Evolutionary conservation across 202 grass and related monocot genomes (phyloP), one percentile per base, ranked within the genome.

Genomic region (Carex sylvatica): DNA sequence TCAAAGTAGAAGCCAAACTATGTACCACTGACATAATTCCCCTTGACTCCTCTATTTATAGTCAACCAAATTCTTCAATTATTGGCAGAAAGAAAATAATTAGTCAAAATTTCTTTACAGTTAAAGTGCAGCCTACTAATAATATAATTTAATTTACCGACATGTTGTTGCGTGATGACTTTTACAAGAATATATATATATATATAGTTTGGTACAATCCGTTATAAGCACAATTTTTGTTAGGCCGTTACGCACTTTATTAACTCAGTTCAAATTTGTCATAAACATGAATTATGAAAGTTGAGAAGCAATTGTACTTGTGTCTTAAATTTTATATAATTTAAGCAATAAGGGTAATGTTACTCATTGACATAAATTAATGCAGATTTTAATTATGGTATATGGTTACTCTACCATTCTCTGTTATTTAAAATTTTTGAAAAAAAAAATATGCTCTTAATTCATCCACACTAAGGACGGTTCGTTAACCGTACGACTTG

Each of bases 161-260:
- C n/a, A 65, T 28, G 14, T 14, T 47, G 7, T 47, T 47, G 40
- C 38, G 47, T 22, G 47, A 71, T 47, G 68, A 47, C 68, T 46
- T 74, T 51, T 49, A 52, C 13, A 40, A 40, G 0, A 53, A 46
- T 74, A 46, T n/a, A n/a, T n/a, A n/a, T n/a, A 28, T 28, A 28
- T 28, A 28, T 28, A 28, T 22, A 74, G 46, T 51, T 74, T 16
- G 44, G 70, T 52, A 15, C 70, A 40, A 40, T 1, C 38, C 0
- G 38, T 35, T 35, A 35, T 40, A 40, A 40, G 0, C 35, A 16
- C 35, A 49, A 13, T 49, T 70, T 47, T 46, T 14, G 22, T 71
- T 71, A 40, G 68, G 68, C 70, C 9, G 20, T 20, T 52, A 74
- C 15, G 70, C 70, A 74, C 70, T 74, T 30, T 66, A 16, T 16